Evolutionary conservation across 2,329 filamentous ascomycete genomes (phyloP).

Genomic region (Fusarium coicis): DNA sequence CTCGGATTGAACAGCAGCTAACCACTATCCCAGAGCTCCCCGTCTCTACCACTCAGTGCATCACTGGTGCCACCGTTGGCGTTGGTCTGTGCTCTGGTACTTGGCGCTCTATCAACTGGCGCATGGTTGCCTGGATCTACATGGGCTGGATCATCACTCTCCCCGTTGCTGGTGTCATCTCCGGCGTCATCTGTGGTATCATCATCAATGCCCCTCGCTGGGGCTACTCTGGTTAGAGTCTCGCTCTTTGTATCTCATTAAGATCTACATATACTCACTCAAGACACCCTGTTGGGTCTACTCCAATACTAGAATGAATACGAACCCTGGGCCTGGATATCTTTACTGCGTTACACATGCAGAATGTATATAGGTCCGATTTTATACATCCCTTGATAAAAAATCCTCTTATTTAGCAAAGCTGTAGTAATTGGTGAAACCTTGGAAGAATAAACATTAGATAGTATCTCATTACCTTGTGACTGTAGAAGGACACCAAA

Average conservation of each 20-base stretch:
- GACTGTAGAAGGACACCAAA: too few species aligned
- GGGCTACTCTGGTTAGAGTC: constrained; percentile 39
- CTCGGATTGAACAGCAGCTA: too few species aligned
- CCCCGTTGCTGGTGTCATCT: constrained; percentile 65
- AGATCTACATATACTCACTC: neutral
- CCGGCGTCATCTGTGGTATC: constrained; percentile 70
- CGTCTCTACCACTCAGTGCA: constrained; percentile 73
- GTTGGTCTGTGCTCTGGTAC: constrained; percentile 71
- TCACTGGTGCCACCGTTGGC: constrained; percentile 70
- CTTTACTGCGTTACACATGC: neutral
- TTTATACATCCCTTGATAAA: neutral
- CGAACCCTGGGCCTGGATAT: neutral
- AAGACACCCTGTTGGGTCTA: neutral
- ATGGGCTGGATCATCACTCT: constrained; percentile 71
- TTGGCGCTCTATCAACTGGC: constrained; percentile 70
- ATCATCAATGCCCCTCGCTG: constrained; percentile 70
- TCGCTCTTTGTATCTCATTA: neutral
- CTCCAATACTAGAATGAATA: constrained; percentile 3
- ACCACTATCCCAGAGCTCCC: constrained; percentile 58
- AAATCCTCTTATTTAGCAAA: neutral
- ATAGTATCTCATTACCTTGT: too few species aligned
- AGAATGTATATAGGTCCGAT: neutral
- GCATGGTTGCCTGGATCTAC: constrained; percentile 70
- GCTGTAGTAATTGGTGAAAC: rapidly evolving
- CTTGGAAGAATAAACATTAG: neutral